phyloP scores from a whole-genome alignment of 2,329 filamentous ascomycete genomes.

The Stemphylium vesicarium region DNA sequence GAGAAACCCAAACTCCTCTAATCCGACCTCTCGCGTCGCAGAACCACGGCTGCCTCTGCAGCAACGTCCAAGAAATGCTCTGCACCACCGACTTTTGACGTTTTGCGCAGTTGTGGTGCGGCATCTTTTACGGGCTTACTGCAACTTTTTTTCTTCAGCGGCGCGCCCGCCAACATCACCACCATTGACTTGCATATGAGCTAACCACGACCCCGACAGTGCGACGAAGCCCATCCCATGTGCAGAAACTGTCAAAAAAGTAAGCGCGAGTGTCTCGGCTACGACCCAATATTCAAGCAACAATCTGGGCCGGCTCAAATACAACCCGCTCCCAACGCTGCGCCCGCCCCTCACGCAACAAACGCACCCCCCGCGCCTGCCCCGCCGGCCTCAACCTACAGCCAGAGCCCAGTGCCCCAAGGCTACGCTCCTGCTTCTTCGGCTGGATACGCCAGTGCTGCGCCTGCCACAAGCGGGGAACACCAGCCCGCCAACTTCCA shows the following conservation, averaged over 20 bases:
- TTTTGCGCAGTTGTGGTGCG: neutral
- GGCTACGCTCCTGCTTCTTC: constrained; percentile 55
- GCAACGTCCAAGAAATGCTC: neutral
- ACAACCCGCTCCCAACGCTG: constrained; percentile 68
- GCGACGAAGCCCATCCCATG: constrained; percentile 91
- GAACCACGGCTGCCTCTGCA: constrained; percentile 1
- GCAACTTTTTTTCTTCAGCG: constrained; percentile 2
- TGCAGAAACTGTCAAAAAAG: constrained; percentile 92
- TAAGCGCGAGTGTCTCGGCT: constrained; percentile 84
- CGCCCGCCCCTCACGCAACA: constrained; percentile 43
- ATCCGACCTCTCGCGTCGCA: constrained; percentile 8
- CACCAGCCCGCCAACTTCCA: constrained; percentile 60
- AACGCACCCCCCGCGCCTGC: constrained; percentile 40
- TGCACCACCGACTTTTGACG: neutral
- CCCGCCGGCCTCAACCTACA: constrained; percentile 45
- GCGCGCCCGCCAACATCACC: constrained; percentile 11
- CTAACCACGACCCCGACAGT: constrained; percentile 63
- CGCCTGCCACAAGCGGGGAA: constrained; percentile 44
- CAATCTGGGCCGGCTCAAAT: constrained; percentile 73
- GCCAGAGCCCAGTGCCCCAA: constrained; percentile 49
- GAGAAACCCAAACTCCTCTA: constrained; percentile 39
- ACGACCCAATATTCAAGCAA: constrained; percentile 86
- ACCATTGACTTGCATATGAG: constrained; percentile 18
- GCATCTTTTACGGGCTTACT: neutral
- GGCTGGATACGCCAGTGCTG: constrained; percentile 46